phyloP scores from a whole-genome alignment of 78 protist species.

The Guillardia theta region DNA sequence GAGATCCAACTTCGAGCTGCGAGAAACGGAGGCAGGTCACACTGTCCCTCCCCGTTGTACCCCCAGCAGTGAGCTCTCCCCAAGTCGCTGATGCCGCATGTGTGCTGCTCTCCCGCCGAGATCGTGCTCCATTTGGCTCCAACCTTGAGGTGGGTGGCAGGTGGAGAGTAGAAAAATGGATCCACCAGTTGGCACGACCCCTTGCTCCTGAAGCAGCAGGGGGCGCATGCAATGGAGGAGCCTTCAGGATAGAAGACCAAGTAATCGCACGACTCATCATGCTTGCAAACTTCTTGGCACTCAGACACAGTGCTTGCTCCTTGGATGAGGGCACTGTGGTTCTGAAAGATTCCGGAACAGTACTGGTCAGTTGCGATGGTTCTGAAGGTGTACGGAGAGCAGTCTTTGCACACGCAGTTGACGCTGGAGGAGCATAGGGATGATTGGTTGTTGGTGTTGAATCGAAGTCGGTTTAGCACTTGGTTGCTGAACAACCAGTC shows the following conservation, averaged over 20 bases:
- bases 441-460: background rate
- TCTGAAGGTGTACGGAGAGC: background rate
- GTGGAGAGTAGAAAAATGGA: background rate
- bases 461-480: background rate
- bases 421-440: background rate
- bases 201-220: background rate
- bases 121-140: background rate
- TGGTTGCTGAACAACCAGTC: background rate
- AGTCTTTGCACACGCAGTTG: background rate
- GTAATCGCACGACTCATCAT: background rate
- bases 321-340: background rate
- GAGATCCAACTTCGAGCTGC: background rate
- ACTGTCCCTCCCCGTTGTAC: background rate
- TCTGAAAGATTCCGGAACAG: background rate
- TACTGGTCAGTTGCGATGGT: background rate
- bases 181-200: background rate
- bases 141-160: background rate
- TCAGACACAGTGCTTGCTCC: background rate
- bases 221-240: background rate
- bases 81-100: background rate
- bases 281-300: background rate
- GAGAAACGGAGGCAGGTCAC: background rate
- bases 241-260: background rate
- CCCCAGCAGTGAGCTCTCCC: background rate
- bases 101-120: background rate